phyloP scores from a whole-genome alignment of 192 early-diverging fungal species.

The Linnemannia elongata region DNA sequence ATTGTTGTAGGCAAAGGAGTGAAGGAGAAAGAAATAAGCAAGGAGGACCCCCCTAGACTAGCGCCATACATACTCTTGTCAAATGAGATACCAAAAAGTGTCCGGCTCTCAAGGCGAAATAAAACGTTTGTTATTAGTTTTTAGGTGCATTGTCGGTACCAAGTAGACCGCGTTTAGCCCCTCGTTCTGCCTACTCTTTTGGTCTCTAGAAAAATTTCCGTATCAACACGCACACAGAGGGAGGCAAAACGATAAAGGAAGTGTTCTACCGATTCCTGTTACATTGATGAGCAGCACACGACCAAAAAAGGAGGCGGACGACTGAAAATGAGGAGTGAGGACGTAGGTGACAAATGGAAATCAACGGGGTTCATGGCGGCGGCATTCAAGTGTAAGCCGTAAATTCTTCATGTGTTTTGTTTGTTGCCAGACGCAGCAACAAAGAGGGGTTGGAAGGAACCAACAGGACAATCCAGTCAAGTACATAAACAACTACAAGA shows the following conservation, averaged over 20 bases:
- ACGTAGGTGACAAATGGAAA: too few species aligned
- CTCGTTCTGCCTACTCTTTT: neutral
- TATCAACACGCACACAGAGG: neutral
- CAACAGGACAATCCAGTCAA: neutral
- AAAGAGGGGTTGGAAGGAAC: neutral
- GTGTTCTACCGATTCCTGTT: neutral
- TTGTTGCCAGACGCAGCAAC: too few species aligned
- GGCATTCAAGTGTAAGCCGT: too few species aligned
- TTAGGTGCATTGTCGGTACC: constrained; percentile 4
- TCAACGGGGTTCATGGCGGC: too few species aligned
- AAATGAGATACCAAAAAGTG: neutral
- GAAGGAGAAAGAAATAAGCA: neutral
- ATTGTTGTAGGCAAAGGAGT: neutral
- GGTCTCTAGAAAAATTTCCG: neutral
- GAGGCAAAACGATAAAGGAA: neutral
- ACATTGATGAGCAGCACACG: neutral
- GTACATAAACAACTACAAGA: too few species aligned
- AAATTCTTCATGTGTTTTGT: too few species aligned
- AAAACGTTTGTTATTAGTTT: neutral
- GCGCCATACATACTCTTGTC: neutral
- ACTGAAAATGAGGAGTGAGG: too few species aligned
- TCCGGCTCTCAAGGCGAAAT: neutral
- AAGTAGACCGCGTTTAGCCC: constrained; percentile 3
- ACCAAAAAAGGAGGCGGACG: too few species aligned
- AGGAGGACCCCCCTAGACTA: neutral